Evolutionary conservation across 352 stramenopile species (phyloP), one percentile per base, ranked within the genome.

Genomic region (Phytophthora macrochlamydospora): DNA sequence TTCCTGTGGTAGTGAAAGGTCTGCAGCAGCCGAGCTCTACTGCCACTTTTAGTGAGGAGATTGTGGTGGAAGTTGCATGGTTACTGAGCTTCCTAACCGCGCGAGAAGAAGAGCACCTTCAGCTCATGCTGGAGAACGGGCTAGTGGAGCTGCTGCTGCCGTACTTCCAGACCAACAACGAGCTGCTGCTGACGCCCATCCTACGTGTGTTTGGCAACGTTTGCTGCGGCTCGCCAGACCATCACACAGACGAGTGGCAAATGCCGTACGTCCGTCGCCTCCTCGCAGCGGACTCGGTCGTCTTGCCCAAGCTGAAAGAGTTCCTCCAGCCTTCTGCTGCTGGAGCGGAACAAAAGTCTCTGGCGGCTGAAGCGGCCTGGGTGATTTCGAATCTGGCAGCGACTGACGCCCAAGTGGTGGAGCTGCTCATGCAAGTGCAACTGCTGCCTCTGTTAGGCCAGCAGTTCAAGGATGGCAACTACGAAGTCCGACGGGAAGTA

Each of bases 21-120:
- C 65, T 93, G 0, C 56, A 59, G 18, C 70, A 78, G n/a, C 54
- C 56, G n/a, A 56, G 55, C 18, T 67, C 62, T 2, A 7, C 62
- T 32, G 51, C 62, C 9, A 60, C 67, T 12, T 91, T 91, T 44
- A 71, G 66, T 5, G 70, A 87, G 11, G 74, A 71, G 2, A 81
- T 89, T 2, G 71, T 93, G 8, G 74, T 95, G 4, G 90, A 97
- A 73, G 75, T 93, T 8, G 81, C 79, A 7, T 97, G 90, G 90
- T 72, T 94, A 30, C 70, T 97, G 32, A 92, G 87, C 56, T 97
- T 94, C 60, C 74, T 97, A 11, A 96, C 86, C 2, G 87, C 90
- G 18, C 85, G 87, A 3, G 84, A 94, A 61, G 84, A 93, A 44
- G 78, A 85, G 43, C 83, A 79, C 54, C 69, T 93, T 14, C 79